Conservation (phyloP, 2,329 filamentous ascomycete genomes). For the Sarocladiaceae sp. region DNA sequence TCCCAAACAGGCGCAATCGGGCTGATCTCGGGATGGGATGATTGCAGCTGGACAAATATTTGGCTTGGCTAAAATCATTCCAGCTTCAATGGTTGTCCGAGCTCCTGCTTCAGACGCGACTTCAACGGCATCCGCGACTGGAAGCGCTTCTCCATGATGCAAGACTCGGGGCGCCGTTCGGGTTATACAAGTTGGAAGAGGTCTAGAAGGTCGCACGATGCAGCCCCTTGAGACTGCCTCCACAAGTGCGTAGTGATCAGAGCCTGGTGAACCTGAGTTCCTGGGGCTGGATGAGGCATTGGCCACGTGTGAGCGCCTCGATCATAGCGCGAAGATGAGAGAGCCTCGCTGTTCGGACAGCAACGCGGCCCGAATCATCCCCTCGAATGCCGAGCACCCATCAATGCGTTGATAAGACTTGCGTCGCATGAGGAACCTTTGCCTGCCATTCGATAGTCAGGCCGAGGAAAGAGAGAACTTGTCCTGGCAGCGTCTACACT, state of each 20-base stretch:
- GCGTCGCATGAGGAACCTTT: no score
- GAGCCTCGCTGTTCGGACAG: neutral
- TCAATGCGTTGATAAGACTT: no score
- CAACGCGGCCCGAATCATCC: neutral
- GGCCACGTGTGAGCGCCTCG: neutral
- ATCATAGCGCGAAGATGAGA: neutral
- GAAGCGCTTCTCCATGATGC: no score
- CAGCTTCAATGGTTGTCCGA: neutral
- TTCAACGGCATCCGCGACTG: neutral
- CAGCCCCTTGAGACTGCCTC: neutral
- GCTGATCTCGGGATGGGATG: neutral
- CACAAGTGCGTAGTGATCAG: neutral
- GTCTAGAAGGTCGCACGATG: slow-evolving; percentile 6
- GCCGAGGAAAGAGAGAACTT: neutral
- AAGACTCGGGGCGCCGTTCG: no score
- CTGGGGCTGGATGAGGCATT: neutral
- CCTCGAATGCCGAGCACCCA: no score
- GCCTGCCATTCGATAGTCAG: no score
- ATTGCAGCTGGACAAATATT: neutral
- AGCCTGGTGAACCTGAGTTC: neutral
- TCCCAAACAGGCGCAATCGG: neutral
- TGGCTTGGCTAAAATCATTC: neutral
- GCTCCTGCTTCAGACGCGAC: neutral
- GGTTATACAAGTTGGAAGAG: slow-evolving; percentile 2
- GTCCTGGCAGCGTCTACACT: neutral